phyloP scores from a whole-genome alignment of 805 yeast genomes.

The Yamadazyma philogaea region DNA sequence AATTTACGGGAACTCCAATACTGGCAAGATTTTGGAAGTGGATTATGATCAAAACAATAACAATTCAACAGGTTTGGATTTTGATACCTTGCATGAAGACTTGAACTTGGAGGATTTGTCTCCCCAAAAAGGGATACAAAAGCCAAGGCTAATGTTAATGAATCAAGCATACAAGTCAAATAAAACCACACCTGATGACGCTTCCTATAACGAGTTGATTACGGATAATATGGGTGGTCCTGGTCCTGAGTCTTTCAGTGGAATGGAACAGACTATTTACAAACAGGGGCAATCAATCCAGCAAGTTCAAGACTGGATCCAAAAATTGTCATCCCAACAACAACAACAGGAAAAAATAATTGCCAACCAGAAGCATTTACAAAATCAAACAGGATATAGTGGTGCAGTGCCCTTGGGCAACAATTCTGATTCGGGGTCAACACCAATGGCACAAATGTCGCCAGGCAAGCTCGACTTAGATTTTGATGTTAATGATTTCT shows the following conservation, averaged over 20 bases:
- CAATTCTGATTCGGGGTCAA: background rate
- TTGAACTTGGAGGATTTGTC: constrained; percentile 12
- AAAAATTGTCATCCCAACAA: constrained; percentile 28
- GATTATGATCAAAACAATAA: constrained; percentile 15
- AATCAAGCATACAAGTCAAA: constrained; percentile 31
- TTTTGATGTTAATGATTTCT: constrained; percentile 17
- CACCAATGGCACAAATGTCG: constrained; percentile 2
- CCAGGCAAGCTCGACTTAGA: constrained; percentile 13
- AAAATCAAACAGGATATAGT: background rate
- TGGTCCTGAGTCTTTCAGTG: constrained; percentile 24
- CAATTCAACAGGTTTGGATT: constrained; percentile 17
- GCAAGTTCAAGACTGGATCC: constrained; percentile 58
- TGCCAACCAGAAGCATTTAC: constrained; percentile 17
- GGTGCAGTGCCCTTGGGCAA: background rate
- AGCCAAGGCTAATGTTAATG: constrained; percentile 41
- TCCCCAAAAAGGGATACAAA: constrained; percentile 16
- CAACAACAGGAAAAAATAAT: constrained; percentile 20
- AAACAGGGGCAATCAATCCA: constrained; percentile 52
- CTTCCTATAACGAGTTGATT: background rate
- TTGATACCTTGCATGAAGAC: constrained; percentile 7
- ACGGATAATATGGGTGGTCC: constrained; percentile 5
- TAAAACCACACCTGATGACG: constrained; percentile 4
- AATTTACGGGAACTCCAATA: constrained; percentile 59
- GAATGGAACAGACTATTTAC: constrained; percentile 45
- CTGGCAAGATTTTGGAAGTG: constrained; percentile 46